Evolutionary conservation across 2,329 filamentous ascomycete species (phyloP).

Genomic region (Colletotrichum sidae): DNA sequence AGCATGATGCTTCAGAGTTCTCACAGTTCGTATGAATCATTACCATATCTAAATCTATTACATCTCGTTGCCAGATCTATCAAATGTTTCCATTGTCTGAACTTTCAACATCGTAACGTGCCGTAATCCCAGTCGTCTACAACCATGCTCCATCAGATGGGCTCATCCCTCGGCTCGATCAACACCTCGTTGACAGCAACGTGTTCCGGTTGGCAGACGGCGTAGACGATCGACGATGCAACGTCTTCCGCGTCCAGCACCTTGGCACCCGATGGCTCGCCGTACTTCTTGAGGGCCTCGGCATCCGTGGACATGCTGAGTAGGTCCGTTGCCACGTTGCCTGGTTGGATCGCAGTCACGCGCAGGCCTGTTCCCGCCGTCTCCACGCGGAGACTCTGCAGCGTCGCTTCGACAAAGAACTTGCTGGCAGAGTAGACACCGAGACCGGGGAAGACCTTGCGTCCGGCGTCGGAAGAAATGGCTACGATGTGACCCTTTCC

Average conservation of each 20-base stretch:
- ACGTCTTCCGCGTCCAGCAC: slow-evolving; percentile 81
- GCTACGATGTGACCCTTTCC: slow-evolving; percentile 80
- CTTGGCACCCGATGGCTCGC: slow-evolving; percentile 79
- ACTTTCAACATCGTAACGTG: background rate
- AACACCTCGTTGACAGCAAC: slow-evolving; percentile 85
- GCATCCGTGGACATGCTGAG: slow-evolving; percentile 79
- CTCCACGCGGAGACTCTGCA: slow-evolving; percentile 81
- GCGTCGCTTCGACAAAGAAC: slow-evolving; percentile 85
- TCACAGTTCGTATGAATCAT: too few relatives aligned
- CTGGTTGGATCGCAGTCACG: slow-evolving; percentile 81
- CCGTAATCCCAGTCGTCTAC: too few relatives aligned
- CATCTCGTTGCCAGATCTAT: too few relatives aligned
- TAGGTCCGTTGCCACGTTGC: slow-evolving; percentile 80
- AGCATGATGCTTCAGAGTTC: too few relatives aligned
- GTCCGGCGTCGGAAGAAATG: slow-evolving; percentile 84
- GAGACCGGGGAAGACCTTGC: slow-evolving; percentile 84
- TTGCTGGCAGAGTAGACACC: slow-evolving; percentile 87
- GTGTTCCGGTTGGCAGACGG: slow-evolving; percentile 78
- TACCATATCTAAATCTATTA: too few relatives aligned
- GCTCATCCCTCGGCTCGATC: slow-evolving; percentile 82
- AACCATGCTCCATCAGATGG: slow-evolving; percentile 60
- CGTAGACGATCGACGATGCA: slow-evolving; percentile 78
- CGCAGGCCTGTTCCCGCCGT: slow-evolving; percentile 79
- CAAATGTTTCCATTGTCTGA: background rate
- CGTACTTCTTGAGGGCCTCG: slow-evolving; percentile 83